Evolutionary conservation across 1,284 basidiomycete genomes (phyloP).

Genomic region (Ustilago crameri): DNA sequence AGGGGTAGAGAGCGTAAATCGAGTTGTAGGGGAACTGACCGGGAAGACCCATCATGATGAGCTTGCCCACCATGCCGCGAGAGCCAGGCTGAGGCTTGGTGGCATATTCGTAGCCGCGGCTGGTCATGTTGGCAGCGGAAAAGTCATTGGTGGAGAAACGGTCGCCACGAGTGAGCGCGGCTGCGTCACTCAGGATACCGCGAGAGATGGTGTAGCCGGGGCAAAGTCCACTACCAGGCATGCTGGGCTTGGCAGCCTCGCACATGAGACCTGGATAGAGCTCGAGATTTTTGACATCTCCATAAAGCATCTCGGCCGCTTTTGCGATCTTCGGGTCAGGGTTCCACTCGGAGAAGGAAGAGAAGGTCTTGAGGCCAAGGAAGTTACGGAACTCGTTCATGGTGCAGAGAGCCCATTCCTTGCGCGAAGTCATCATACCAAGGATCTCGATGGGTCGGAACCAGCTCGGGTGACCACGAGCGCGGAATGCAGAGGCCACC

Average conservation of each 20-base stretch:
- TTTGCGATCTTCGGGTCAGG: slow-evolving; percentile 77
- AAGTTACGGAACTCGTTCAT: slow-evolving; percentile 82
- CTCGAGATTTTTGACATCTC: slow-evolving; percentile 79
- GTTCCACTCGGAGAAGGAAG: slow-evolving; percentile 81
- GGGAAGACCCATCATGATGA: slow-evolving; percentile 44
- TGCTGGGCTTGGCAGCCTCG: slow-evolving; percentile 80
- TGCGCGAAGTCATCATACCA: slow-evolving; percentile 80
- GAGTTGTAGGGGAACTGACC: slow-evolving; percentile 51
- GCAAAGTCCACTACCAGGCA: slow-evolving; percentile 78
- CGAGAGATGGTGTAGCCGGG: slow-evolving; percentile 87
- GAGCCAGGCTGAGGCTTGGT: slow-evolving; percentile 38
- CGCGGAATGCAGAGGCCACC: slow-evolving; percentile 80
- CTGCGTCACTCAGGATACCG: slow-evolving; percentile 88
- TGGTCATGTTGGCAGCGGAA: slow-evolving; percentile 80
- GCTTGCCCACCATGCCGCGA: slow-evolving; percentile 45
- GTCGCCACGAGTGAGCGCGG: slow-evolving; percentile 83
- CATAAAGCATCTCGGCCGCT: slow-evolving; percentile 75
- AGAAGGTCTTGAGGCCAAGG: slow-evolving; percentile 48
- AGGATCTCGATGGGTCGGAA: slow-evolving; percentile 84
- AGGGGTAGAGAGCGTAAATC: slow-evolving; percentile 70
- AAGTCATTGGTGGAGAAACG: slow-evolving; percentile 84
- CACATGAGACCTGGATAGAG: slow-evolving; percentile 73
- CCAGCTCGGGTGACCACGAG: slow-evolving; percentile 78
- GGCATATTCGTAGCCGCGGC: slow-evolving; percentile 55
- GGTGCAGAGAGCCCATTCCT: slow-evolving; percentile 81